Base-by-base conservation (phyloP, 1,139 yeast species). In the Geotrichum phurueaensis region DNA sequence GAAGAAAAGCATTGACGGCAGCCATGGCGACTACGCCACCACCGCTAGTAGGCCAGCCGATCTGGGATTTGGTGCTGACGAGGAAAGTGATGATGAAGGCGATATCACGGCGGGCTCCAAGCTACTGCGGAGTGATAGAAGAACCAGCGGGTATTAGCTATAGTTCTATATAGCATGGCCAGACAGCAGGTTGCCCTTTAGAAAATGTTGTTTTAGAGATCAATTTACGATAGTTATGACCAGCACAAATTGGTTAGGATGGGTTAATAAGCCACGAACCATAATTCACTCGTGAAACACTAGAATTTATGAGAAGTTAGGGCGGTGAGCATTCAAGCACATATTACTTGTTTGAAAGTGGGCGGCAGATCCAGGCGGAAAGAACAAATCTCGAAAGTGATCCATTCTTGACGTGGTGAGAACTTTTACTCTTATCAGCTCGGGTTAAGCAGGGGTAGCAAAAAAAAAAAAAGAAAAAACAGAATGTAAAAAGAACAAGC, bases 31-130 rank as follows among this genome's bases (percentile, higher is more conserved):
- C 18, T 6, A 33, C 20, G 20, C 23, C 29, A 9, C 12, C 18
- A 29, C 54, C 13, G 25, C 15, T 15, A 31, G 45, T n/a, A 5
- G 27, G 25, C 22, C 27, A 20, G 22, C 43, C 25, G 18, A 36
- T 10, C 22, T 9, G n/a, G 29, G 18, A 12, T 23, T 27, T 54
- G 45, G 25, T 18, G 51, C 23, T 25, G 29, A 29, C 15, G 57
- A 58, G 7, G 51, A 53, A n/a, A 56, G 58, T 23, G 61, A 59
- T 47, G 59, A 59, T 33, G 59, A 55, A 25, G 61, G 61, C 20
- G 61, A 59, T 39, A 39, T 59, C 12, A 59, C 61, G 1, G 59
- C 61, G 25, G 61, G 61, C 10, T 56, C 61, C 15, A 59, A 59
- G 31, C 57, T 59, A 5, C 22, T 59, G 49, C 22, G 59, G 47